phyloP scores from a whole-genome alignment of 2,329 filamentous ascomycete species.

The Calonectria pauciramosa region DNA sequence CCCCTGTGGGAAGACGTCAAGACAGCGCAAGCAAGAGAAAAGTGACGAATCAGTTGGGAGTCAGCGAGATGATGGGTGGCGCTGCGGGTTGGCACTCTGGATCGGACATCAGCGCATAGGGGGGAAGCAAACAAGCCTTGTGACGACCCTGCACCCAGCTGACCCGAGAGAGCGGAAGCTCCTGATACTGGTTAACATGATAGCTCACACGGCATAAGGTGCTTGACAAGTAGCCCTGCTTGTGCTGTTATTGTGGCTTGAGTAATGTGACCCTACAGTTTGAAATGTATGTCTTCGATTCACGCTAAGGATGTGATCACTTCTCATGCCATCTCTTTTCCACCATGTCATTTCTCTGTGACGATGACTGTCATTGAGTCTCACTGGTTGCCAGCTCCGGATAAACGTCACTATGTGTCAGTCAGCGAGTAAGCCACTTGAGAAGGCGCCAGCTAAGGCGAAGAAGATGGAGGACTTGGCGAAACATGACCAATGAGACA shows the following conservation, averaged over 20 bases:
- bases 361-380: background rate
- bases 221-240: background rate
- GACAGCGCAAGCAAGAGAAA: background rate
- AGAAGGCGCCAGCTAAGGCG: background rate
- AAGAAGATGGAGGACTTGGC: background rate
- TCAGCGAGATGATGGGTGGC: constrained; percentile 24
- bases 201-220: background rate
- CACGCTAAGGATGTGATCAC: background rate
- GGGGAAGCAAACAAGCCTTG: background rate
- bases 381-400: constrained; percentile 32
- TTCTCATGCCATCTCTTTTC: background rate
- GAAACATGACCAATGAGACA: constrained; percentile 8
- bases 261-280: background rate
- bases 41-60: constrained; percentile 13
- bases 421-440: constrained; percentile 20
- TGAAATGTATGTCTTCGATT: constrained; percentile 5
- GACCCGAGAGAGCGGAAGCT: background rate
- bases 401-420: constrained; percentile 39
- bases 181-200: background rate
- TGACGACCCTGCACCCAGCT: background rate
- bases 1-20: background rate
- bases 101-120: background rate
- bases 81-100: constrained; percentile 15
- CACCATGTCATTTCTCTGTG: background rate
- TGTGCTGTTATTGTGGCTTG: background rate